phyloP scores from a whole-genome alignment of 208 protist genomes.

The Zelonia costaricensis region DNA sequence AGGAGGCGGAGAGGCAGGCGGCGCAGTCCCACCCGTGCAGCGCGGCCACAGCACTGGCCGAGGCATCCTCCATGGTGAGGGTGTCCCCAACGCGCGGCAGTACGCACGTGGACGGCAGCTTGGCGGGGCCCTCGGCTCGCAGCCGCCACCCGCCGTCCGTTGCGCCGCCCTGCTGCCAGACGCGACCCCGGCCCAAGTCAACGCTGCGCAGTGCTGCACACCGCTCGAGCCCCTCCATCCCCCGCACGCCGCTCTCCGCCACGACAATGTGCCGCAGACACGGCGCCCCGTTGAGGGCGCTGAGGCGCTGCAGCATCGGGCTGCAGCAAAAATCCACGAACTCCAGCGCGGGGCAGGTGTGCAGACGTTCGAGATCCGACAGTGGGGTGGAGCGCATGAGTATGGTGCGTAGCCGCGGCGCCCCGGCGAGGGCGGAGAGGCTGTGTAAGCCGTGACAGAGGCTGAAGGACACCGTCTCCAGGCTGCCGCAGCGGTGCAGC shows the following conservation, averaged over 20 bases:
- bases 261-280: not conserved
- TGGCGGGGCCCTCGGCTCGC: no score
- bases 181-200: not conserved
- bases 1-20: no score
- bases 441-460: not conserved
- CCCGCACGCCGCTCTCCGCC: not conserved
- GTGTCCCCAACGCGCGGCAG: no score
- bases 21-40: no score
- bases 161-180: not conserved
- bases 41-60: not conserved
- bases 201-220: not conserved
- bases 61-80: no score
- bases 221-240: not conserved
- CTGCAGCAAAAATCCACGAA: slow-evolving; percentile 5
- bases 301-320: not conserved
- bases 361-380: not conserved
- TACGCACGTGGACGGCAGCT: no score
- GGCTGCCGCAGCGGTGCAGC: not conserved
- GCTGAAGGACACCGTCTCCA: slow-evolving; percentile 3
- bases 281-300: not conserved
- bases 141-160: no score
- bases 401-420: slow-evolving; percentile 5
- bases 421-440: slow-evolving; percentile 3
- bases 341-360: slow-evolving; percentile 7
- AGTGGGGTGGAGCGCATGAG: not conserved